Percentiles rank a stretch among this genome's conserved stretches.
Conservation (phyloP, 2,329 filamentous ascomycete genomes). For the Amauroascus verrucosus region DNA sequence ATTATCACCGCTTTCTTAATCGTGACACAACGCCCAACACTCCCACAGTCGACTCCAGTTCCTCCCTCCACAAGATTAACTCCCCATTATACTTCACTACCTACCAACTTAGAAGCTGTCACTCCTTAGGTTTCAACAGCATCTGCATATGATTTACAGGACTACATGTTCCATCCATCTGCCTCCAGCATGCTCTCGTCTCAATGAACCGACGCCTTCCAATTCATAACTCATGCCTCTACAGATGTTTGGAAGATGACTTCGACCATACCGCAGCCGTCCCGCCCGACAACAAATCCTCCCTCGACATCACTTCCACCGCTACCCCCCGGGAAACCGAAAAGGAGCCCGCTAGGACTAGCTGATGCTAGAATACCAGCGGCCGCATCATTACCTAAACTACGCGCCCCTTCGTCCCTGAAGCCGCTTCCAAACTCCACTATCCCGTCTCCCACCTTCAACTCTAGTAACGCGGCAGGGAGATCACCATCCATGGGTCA, state of each 20-base stretch:
- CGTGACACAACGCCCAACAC: no score
- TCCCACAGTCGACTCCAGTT: no score
- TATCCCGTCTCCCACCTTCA: constrained; percentile 40
- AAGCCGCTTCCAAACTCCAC: constrained; percentile 37
- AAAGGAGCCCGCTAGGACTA: constrained; percentile 52
- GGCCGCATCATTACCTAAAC: constrained; percentile 40
- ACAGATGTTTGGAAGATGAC: constrained; percentile 34
- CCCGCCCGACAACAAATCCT: constrained; percentile 52
- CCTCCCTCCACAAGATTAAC: no score
- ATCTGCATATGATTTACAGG: neutral
- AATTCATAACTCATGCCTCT: neutral
- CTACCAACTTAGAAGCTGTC: neutral
- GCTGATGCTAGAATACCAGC: constrained; percentile 33
- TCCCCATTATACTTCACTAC: no score
- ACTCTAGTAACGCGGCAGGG: constrained; percentile 44
- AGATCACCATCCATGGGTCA: constrained; percentile 48
- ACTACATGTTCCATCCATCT: neutral
- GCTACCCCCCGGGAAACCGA: constrained; percentile 61
- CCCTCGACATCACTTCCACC: constrained; percentile 63
- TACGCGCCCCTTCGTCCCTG: constrained; percentile 48
- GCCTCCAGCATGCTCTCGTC: neutral
- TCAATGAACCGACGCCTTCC: neutral
- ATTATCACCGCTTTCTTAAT: no score
- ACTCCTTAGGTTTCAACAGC: neutral
- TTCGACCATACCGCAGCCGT: constrained; percentile 56